Evolutionary conservation across 2,329 filamentous ascomycete species (phyloP).

Genomic region (Alternaria rosae): DNA sequence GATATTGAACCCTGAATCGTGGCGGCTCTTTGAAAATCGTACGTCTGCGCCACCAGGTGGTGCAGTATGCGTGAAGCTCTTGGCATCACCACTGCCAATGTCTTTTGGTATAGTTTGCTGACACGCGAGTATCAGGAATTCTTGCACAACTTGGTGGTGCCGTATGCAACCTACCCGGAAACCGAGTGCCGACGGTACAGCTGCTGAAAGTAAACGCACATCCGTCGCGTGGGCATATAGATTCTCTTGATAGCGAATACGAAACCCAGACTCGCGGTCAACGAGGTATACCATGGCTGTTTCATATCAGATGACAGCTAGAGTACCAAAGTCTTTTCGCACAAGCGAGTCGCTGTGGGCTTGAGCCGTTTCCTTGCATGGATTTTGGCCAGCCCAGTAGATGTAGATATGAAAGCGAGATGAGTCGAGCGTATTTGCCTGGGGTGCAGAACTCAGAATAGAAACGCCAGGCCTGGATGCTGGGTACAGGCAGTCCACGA

Average conservation of each 20-base stretch:
- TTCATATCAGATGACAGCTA: slow-evolving; percentile 19
- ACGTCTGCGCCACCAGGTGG: slow-evolving; percentile 4
- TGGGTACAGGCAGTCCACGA: slow-evolving; percentile 19
- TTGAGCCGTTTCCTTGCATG: slow-evolving; percentile 17
- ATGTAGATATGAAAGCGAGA: slow-evolving; percentile 40
- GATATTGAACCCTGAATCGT: slow-evolving; percentile 20
- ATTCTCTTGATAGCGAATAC: slow-evolving; percentile 10
- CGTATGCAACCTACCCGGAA: slow-evolving; percentile 15
- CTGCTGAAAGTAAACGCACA: background rate
- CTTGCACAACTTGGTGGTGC: background rate
- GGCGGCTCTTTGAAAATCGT: slow-evolving; percentile 13
- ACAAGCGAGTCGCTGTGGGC: slow-evolving; percentile 19
- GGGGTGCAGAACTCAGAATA: slow-evolving; percentile 42
- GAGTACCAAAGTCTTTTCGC: slow-evolving; percentile 10
- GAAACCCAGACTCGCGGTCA: background rate
- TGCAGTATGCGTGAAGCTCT: background rate
- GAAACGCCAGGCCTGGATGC: slow-evolving; percentile 32
- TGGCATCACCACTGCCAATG: background rate
- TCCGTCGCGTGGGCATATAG: slow-evolving; percentile 6
- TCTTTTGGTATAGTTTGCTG: background rate
- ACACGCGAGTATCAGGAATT: background rate
- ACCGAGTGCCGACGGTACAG: slow-evolving; percentile 4
- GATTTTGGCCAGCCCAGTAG: slow-evolving; percentile 27
- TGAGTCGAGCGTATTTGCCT: slow-evolving; percentile 39
- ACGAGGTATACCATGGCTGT: slow-evolving; percentile 3